A percentile compares a stretch with the other conserved stretches of the same genome.
Conservation (phyloP, 2,329 filamentous ascomycete genomes). For the Ceratocystis cubensis region DNA sequence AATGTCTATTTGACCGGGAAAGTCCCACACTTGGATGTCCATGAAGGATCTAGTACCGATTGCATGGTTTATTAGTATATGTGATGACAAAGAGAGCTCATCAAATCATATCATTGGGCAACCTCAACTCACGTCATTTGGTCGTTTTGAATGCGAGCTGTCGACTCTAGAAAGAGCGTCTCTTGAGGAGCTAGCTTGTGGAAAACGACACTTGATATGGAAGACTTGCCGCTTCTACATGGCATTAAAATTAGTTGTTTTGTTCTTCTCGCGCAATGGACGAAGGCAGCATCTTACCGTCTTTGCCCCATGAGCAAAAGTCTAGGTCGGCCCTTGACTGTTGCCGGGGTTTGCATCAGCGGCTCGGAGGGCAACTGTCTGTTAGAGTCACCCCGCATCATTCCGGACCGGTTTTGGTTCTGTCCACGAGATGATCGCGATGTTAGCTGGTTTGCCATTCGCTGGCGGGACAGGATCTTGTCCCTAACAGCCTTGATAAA, state of each 20-base stretch:
- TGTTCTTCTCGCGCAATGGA: not conserved
- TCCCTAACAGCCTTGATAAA: not conserved
- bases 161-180: conserved; percentile 90
- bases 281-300: conserved; percentile 46
- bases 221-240: conserved; percentile 86
- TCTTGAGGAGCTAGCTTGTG: conserved; percentile 94
- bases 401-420: conserved; percentile 42
- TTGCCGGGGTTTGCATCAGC: conserved; percentile 26
- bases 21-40: conserved; percentile 98
- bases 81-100: not conserved
- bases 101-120: too few relatives aligned
- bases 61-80: conserved; percentile 21
- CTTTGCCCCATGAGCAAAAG: conserved; percentile 90
- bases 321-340: conserved; percentile 60
- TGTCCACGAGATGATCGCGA: conserved; percentile 36
- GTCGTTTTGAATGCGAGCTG: conserved; percentile 85
- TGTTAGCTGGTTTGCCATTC: conserved; percentile 22
- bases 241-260: conserved; percentile 4
- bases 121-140: conserved; percentile 65
- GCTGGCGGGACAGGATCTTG: conserved; percentile 4
- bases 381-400: conserved; percentile 37
- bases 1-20: conserved; percentile 81
- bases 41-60: conserved; percentile 66
- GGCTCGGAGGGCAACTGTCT: conserved; percentile 35
- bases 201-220: conserved; percentile 97